Base-by-base conservation (phyloP, 2,329 filamentous ascomycete species). In the Colletotrichum incanum region DNA sequence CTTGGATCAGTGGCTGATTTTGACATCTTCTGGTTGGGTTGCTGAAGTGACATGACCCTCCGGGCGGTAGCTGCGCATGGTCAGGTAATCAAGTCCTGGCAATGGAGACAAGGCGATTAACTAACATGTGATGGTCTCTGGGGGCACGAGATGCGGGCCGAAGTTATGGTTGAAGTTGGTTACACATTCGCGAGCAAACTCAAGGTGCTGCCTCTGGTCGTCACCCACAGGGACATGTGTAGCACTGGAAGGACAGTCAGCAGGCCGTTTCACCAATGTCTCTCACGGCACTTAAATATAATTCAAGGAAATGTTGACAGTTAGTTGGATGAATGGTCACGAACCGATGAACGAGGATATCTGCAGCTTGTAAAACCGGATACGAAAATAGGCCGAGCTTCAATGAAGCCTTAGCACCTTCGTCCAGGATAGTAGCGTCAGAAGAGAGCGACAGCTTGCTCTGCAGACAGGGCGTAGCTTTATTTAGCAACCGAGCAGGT, bases 181-280 rank as follows among this genome's bases (percentile, higher is more conserved):
- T 11, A 93, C 96, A 74, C 95, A 93, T 79, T 97, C 92, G 64
- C 96, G 90, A 1, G 95, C 91, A 80, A 98, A 97, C 80, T 99
- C 96, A 28, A 99, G 89, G 82, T 99, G 96, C 78, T 99, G 96
- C 67, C 87, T 87, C 82, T 99, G 96, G 81, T 99, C 96, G 76
- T 97, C 93, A n/a, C 96, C 96, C 2, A 99, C 96, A 14, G 96
- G 96, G 31, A 99, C 96, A 83, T 98, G 94, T 0, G 96, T 98
- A 73, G 96, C 93, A 76, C 93, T 93, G 14, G 12, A 31, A 16
- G 5, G 34, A 55, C 26, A 1, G 23, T 64, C 18, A 64, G 39
- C 39, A 23, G 39, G 18, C 5, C 16, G 9, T n/a, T 7, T n/a
- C n/a, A 39, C 26, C 12, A 28, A 28, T 59, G 4, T 14, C 37